Conservation (phyloP, 768 basidiomycete genomes). For the Cubamyces sp. region DNA sequence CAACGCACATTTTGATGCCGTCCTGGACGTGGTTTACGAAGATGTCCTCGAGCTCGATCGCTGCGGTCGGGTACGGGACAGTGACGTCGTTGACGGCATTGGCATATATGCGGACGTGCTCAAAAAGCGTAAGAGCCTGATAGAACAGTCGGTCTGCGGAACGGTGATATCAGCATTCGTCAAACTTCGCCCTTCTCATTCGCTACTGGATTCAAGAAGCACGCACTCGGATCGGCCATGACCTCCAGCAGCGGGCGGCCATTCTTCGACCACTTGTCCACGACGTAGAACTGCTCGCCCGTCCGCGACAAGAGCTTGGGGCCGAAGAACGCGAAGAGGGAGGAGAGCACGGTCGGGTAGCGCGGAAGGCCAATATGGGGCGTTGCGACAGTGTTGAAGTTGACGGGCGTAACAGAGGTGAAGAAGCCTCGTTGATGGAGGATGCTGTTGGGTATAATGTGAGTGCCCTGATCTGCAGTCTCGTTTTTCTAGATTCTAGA, state of each 20-base stretch:
- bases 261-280: constrained; percentile 70
- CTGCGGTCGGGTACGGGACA: constrained; percentile 82
- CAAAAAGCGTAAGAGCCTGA: constrained; percentile 68
- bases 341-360: constrained; percentile 63
- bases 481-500: neutral
- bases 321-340: constrained; percentile 57
- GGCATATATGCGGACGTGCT: constrained; percentile 75
- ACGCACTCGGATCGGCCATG: constrained; percentile 75
- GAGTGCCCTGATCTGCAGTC: neutral
- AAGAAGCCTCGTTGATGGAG: constrained; percentile 75
- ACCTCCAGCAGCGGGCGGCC: constrained; percentile 73
- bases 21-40: constrained; percentile 59
- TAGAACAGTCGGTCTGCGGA: constrained; percentile 73
- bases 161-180: neutral
- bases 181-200: no score
- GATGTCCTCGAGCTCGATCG: constrained; percentile 69
- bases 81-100: constrained; percentile 80
- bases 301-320: constrained; percentile 75
- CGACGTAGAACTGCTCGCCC: constrained; percentile 58
- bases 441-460: constrained; percentile 46
- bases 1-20: constrained; percentile 61
- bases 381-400: constrained; percentile 84
- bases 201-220: no score
- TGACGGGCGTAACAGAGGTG: constrained; percentile 66
- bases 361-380: constrained; percentile 79